Conservation (phyloP, 345 rosid genomes). For the Citrus cavaleriei region DNA sequence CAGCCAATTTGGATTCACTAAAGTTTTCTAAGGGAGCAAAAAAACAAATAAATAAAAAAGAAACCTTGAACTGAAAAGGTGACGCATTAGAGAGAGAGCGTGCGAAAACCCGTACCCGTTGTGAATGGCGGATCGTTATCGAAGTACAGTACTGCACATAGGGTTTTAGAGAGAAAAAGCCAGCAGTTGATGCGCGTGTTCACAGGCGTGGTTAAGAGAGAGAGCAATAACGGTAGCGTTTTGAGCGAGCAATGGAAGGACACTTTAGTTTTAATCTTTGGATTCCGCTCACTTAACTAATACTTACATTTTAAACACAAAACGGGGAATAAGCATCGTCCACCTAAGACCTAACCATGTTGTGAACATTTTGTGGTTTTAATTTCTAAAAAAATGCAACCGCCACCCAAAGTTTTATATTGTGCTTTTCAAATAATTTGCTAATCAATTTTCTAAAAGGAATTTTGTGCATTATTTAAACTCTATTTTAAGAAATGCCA, state of each 20-base stretch:
- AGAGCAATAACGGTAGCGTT: background rate
- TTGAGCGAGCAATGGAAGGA: background rate
- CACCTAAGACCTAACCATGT: too few relatives aligned
- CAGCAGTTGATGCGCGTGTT: background rate
- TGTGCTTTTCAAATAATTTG: too few relatives aligned
- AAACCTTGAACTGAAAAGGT: background rate
- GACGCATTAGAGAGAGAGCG: background rate
- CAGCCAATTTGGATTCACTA: background rate
- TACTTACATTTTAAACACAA: too few relatives aligned
- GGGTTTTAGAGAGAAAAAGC: constrained; percentile 7
- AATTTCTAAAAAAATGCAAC: too few relatives aligned
- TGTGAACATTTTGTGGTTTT: too few relatives aligned
- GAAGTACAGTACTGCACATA: background rate
- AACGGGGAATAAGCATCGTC: background rate
- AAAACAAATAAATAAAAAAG: background rate
- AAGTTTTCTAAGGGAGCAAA: background rate
- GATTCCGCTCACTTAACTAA: background rate
- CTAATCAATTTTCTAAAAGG: too few relatives aligned
- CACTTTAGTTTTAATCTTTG: background rate
- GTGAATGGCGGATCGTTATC: background rate
- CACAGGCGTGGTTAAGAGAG: background rate
- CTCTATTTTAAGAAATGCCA: too few relatives aligned
- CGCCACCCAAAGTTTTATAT: too few relatives aligned
- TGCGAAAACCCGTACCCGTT: background rate
- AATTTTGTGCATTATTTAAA: too few relatives aligned